Evolutionary conservation across 371 early-diverging fungal species (phyloP).

Genomic region (Homolaphlyctis polyrhiza): DNA sequence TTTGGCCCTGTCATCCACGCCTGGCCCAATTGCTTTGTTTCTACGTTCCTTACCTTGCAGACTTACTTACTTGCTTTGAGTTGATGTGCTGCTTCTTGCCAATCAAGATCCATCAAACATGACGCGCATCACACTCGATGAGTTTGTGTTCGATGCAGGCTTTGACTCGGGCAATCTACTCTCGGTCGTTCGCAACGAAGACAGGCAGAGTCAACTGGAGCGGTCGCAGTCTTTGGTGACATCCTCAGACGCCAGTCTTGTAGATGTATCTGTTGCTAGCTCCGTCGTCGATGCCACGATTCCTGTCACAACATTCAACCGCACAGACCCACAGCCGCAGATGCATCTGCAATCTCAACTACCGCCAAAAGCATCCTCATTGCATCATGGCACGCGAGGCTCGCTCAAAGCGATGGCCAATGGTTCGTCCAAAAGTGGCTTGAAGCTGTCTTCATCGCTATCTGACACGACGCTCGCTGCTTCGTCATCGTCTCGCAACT

Average conservation of each 20-base stretch:
- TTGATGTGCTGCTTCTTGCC: no score
- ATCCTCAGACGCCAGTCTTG: neutral
- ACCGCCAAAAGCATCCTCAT: neutral
- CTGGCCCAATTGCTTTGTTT: no score
- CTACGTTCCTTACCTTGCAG: no score
- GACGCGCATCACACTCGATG: neutral
- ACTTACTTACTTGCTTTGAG: no score
- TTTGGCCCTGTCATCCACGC: no score
- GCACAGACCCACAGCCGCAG: no score
- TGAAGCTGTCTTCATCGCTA: neutral
- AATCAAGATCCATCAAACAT: no score
- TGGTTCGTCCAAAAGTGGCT: neutral
- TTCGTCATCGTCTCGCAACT: neutral
- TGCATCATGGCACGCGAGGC: neutral
- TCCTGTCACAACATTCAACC: neutral
- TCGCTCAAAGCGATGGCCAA: neutral
- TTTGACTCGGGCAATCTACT: slow-evolving; percentile 15
- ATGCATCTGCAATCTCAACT: no score
- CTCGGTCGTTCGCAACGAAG: neutral
- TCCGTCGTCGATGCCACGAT: neutral
- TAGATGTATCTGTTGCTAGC: neutral
- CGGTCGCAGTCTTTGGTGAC: neutral
- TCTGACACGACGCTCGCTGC: neutral
- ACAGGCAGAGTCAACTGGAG: neutral
- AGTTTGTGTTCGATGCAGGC: slow-evolving; percentile 4